phyloP scores from a whole-genome alignment of 2,329 filamentous ascomycete genomes.

The Rhynchosporium graminicola region DNA sequence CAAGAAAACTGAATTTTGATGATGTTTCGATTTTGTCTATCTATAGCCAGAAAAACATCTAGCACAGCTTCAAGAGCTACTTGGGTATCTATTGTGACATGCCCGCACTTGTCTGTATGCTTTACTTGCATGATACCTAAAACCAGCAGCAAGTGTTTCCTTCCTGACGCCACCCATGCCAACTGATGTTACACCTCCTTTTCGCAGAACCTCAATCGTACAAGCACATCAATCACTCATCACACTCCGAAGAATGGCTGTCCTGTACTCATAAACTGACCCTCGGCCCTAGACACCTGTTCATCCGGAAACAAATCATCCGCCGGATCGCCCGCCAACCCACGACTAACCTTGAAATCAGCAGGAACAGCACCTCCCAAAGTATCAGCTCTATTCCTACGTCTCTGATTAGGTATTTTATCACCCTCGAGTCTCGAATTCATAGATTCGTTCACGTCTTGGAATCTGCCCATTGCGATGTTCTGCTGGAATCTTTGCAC shows the following conservation, averaged over 20 bases:
- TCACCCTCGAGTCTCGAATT: constrained; percentile 47
- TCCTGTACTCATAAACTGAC: constrained; percentile 9
- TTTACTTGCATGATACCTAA: background rate
- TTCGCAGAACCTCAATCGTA: background rate
- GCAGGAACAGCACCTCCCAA: constrained; percentile 40
- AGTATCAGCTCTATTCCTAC: constrained; percentile 40
- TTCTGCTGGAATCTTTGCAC: constrained; percentile 41
- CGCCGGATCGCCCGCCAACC: constrained; percentile 37
- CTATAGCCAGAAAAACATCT: background rate
- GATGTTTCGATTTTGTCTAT: background rate
- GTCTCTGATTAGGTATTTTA: constrained; percentile 34
- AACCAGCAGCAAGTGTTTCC: background rate
- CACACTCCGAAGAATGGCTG: constrained; percentile 9
- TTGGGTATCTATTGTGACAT: constrained; percentile 12
- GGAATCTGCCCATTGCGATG: constrained; percentile 41
- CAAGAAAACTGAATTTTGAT: too few relatives aligned
- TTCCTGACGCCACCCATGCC: background rate
- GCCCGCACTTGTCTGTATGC: background rate
- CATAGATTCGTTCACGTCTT: constrained; percentile 48
- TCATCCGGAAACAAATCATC: constrained; percentile 38
- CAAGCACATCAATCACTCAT: background rate
- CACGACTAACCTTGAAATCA: constrained; percentile 40
- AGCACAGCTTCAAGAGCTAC: background rate
- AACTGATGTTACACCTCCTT: background rate
- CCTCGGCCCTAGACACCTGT: background rate